phyloP scores from a whole-genome alignment of 2,329 filamentous ascomycete genomes.

The Clonostachys sp. region DNA sequence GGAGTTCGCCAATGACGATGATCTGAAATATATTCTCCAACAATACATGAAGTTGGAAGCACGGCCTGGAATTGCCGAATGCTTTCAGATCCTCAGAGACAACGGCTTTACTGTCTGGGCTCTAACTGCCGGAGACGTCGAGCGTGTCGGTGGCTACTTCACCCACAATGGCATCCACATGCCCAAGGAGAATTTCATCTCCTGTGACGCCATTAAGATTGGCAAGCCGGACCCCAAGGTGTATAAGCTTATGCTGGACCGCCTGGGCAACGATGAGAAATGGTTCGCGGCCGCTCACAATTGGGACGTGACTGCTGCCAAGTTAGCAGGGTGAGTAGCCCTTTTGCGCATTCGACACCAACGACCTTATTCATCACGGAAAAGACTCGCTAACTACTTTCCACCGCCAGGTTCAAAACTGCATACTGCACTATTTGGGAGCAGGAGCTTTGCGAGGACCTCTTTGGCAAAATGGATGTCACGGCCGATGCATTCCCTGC shows the following conservation, averaged over 20 bases:
- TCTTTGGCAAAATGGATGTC: constrained; percentile 50
- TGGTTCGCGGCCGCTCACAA: constrained; percentile 58
- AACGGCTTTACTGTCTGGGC: constrained; percentile 48
- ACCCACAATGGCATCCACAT: constrained; percentile 39
- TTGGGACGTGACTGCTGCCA: constrained; percentile 53
- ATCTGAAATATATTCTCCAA: constrained; percentile 29
- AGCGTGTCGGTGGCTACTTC: constrained; percentile 48
- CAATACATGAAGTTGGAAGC: constrained; percentile 28
- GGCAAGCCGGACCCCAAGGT: constrained; percentile 44
- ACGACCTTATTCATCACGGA: neutral
- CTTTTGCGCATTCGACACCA: neutral
- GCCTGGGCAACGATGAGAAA: constrained; percentile 29
- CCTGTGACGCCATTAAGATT: constrained; percentile 40
- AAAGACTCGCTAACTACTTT: constrained; percentile 3
- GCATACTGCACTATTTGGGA: constrained; percentile 50
- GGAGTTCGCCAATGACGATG: constrained; percentile 31
- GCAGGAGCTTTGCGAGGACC: constrained; percentile 39
- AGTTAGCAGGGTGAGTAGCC: constrained; percentile 30
- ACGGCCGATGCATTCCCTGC: constrained; percentile 36
- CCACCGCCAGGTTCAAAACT: constrained; percentile 31
- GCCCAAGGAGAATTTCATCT: constrained; percentile 43
- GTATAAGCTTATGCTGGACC: constrained; percentile 36
- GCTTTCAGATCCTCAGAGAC: constrained; percentile 32
- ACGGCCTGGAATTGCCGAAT: constrained; percentile 31
- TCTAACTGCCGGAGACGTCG: constrained; percentile 44